Evolutionary conservation across 2,329 filamentous ascomycete species (phyloP).

Genomic region (Dothideomycetes sp.): DNA sequence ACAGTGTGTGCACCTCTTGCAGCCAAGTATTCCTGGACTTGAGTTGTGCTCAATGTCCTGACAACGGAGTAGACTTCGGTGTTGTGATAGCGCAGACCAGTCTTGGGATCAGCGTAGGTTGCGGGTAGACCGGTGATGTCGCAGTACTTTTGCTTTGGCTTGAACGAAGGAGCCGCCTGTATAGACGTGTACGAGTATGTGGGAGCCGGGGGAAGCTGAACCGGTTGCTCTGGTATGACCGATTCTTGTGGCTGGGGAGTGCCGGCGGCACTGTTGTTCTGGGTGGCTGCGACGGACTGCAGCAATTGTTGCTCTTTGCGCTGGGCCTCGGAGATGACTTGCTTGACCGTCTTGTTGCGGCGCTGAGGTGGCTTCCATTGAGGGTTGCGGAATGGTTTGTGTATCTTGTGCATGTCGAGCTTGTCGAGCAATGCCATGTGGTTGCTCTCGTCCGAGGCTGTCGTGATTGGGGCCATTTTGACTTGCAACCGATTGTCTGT

Average conservation of each 20-base stretch:
- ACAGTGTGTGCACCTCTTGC: conserved; percentile 87
- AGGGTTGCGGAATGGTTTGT: conserved; percentile 83
- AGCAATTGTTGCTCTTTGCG: conserved; percentile 83
- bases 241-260: conserved; percentile 52
- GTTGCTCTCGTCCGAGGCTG: conserved; percentile 63
- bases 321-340: conserved; percentile 81
- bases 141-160: conserved; percentile 77
- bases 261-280: conserved; percentile 69
- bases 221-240: conserved; percentile 56
- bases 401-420: conserved; percentile 79
- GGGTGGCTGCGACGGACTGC: conserved; percentile 48
- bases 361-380: conserved; percentile 88
- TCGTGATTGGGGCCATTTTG: conserved; percentile 51
- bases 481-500: too few relatives aligned
- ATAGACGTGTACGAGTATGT: conserved; percentile 86
- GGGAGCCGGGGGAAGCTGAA: conserved; percentile 42
- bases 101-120: conserved; percentile 91
- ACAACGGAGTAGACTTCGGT: conserved; percentile 84
- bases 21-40: conserved; percentile 80
- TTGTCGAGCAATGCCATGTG: conserved; percentile 81
- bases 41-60: conserved; percentile 68
- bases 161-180: conserved; percentile 81
- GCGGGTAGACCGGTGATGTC: conserved; percentile 91
- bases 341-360: conserved; percentile 98
- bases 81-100: conserved; percentile 83